Percentiles rank a stretch among this genome's conserved stretches.
Evolutionary conservation across 345 rosid genomes (phyloP).

Genomic region (Moricandia moricandioides): DNA sequence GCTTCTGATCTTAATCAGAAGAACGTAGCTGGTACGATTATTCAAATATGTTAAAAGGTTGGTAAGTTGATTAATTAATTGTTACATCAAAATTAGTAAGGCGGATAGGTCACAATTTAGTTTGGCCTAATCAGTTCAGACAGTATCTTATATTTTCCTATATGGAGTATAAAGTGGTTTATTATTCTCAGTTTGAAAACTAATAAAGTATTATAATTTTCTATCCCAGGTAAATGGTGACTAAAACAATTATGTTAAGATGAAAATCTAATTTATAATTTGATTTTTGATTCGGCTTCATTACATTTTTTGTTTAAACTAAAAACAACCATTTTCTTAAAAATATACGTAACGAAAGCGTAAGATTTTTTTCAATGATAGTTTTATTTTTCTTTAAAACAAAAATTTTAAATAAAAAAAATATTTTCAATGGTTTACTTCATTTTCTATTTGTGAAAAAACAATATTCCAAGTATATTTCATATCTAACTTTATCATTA

Average conservation of each 20-base stretch:
- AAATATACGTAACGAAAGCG: too few species aligned
- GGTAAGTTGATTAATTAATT: slow-evolving; percentile 3
- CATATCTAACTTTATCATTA: too few species aligned
- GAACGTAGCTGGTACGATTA: background rate
- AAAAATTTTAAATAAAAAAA: too few species aligned
- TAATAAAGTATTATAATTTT: background rate
- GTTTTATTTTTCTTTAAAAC: too few species aligned
- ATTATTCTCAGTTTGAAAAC: background rate
- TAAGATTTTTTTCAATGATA: too few species aligned
- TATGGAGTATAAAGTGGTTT: background rate
- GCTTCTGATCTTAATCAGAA: background rate
- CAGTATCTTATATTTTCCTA: background rate
- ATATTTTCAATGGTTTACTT: too few species aligned
- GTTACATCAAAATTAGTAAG: slow-evolving; percentile 30
- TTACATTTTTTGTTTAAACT: background rate
- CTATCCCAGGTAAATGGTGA: background rate
- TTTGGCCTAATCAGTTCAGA: slow-evolving; percentile 14
- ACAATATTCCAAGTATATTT: too few species aligned
- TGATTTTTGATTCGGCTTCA: background rate
- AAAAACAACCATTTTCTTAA: background rate
- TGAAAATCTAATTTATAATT: background rate
- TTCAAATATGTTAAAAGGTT: background rate
- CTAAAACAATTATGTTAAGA: background rate
- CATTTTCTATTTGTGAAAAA: too few species aligned
- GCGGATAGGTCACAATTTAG: background rate